phyloP scores from a whole-genome alignment of 345 rosid genomes.

The Boechera divaricarpa region DNA sequence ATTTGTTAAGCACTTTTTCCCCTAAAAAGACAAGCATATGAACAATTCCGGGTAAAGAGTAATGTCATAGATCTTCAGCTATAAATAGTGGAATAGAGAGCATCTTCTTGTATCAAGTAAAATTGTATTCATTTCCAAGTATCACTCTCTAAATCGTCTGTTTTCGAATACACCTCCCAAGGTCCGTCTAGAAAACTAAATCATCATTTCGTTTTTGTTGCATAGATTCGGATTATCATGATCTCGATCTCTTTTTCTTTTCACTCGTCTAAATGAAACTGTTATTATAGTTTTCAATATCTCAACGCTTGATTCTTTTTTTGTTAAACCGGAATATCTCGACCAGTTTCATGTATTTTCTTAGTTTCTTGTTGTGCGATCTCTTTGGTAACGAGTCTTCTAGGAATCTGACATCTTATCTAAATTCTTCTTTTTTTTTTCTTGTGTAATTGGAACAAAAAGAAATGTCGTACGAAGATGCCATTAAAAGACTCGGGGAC shows the following conservation, averaged over 20 bases:
- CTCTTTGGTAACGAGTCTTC: not conserved
- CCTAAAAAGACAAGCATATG: conserved; percentile 24
- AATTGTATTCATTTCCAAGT: conserved; percentile 20
- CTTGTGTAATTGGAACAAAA: not conserved
- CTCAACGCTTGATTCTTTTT: not conserved
- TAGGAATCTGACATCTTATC: not conserved
- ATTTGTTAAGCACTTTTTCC: not conserved
- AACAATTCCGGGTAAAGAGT: conserved; percentile 6
- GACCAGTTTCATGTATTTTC: not conserved
- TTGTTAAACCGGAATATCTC: not conserved
- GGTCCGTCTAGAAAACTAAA: conserved; percentile 17
- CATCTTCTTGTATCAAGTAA: conserved; percentile 21
- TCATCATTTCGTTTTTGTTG: conserved; percentile 10
- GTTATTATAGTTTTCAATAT: not conserved
- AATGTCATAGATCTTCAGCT: conserved; percentile 12
- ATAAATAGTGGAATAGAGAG: conserved; percentile 32
- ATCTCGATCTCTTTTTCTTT: not conserved
- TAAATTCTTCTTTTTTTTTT: not conserved
- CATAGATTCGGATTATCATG: not conserved
- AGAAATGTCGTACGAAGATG: conserved; percentile 41
- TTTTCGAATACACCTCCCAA: conserved; percentile 9
- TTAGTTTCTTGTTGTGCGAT: too few species aligned
- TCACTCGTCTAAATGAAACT: not conserved
- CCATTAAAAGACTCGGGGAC: conserved; percentile 34
- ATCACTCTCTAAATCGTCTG: conserved; percentile 17